Conservation (phyloP, 2,329 filamentous ascomycete genomes). For the Diplodia corticola region DNA sequence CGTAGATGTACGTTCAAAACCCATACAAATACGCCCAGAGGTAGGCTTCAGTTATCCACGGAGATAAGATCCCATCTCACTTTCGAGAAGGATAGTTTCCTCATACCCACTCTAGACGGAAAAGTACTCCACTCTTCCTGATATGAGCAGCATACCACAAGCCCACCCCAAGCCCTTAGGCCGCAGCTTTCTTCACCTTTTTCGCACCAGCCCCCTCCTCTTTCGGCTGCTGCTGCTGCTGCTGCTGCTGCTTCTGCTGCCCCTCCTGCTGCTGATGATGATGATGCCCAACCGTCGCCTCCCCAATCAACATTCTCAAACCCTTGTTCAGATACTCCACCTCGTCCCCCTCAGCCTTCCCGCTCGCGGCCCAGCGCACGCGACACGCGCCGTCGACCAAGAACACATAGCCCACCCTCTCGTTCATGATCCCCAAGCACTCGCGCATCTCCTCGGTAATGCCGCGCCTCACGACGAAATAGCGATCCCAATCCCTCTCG, state of each 20-base stretch:
- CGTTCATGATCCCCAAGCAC: constrained; percentile 72
- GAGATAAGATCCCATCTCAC: neutral
- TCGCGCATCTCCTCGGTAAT: constrained; percentile 58
- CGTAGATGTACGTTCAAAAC: neutral
- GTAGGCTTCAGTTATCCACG: neutral
- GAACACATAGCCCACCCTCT: constrained; percentile 91
- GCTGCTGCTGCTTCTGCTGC: neutral
- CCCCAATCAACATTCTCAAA: constrained; percentile 62
- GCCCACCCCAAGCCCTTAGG: too few relatives aligned
- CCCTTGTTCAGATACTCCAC: constrained; percentile 66
- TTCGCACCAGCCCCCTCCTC: neutral
- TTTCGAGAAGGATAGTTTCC: neutral
- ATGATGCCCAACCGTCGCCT: constrained; percentile 39
- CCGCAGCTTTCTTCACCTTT: neutral
- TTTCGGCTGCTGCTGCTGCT: too few relatives aligned
- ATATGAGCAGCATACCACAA: too few relatives aligned
- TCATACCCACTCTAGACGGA: too few relatives aligned
- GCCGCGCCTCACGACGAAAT: constrained; percentile 61
- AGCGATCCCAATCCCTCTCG: constrained; percentile 55
- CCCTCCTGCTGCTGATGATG: constrained; percentile 29
- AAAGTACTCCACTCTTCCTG: too few relatives aligned
- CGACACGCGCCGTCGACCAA: constrained; percentile 82
- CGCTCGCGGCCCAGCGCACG: constrained; percentile 93
- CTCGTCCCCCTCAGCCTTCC: constrained; percentile 65
- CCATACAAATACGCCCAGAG: neutral